phyloP scores from a whole-genome alignment of 176 grass and related monocot genomes.

The Bolboschoenus planiculmis region DNA sequence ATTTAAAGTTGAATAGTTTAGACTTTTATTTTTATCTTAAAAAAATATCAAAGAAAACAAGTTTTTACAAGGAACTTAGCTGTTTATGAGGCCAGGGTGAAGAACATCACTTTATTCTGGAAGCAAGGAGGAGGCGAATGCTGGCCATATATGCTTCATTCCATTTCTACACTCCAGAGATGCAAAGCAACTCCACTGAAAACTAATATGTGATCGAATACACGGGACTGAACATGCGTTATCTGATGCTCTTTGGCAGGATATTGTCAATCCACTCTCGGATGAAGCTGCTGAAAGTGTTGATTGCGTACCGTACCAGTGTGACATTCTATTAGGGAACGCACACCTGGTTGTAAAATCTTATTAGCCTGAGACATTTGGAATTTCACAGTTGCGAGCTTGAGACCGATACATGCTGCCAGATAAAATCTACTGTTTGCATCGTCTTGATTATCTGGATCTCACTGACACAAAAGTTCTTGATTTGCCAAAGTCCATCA shows the following conservation, averaged over 20 bases:
- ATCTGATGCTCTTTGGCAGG: neutral
- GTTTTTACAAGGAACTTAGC: conserved; percentile 6
- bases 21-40: too few relatives aligned
- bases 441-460: conserved; percentile 17
- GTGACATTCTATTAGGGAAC: conserved; percentile 4
- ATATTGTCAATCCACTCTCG: neutral
- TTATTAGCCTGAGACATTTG: conserved; percentile 12
- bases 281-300: conserved; percentile 14
- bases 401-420: conserved; percentile 2
- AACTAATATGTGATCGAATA: neutral
- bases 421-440: neutral
- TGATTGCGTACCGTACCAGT: neutral
- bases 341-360: conserved; percentile 1
- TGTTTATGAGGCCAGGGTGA: neutral
- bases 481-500: neutral
- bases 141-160: conserved; percentile 20
- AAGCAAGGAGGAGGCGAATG: neutral
- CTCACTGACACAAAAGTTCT: conserved; percentile 13
- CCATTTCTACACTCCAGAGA: neutral
- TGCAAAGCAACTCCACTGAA: neutral
- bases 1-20: too few relatives aligned
- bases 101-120: conserved; percentile 6
- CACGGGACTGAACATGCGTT: neutral
- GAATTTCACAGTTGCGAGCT: neutral
- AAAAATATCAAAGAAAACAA: too few relatives aligned